Conservation (phyloP, 2,329 filamentous ascomycete species). For the Fonsecaea multimorphosa region DNA sequence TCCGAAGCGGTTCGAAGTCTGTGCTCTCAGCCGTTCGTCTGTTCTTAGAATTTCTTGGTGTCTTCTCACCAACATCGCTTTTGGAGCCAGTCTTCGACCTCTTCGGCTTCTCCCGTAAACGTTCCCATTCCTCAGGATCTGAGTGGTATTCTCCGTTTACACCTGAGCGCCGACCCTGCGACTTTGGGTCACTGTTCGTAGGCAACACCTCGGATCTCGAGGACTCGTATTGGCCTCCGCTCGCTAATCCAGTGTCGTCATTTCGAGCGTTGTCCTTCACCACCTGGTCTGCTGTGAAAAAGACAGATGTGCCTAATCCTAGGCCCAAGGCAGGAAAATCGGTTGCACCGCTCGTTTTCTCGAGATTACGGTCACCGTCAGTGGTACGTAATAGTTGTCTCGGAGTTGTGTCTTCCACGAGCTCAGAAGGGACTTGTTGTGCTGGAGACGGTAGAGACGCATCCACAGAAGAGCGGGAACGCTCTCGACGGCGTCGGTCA, state of each 20-base stretch:
- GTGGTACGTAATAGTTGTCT: constrained; percentile 6
- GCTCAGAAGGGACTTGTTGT: not conserved
- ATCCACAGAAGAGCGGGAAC: constrained; percentile 27
- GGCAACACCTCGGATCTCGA: constrained; percentile 18
- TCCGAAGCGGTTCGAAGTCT: constrained; percentile 22
- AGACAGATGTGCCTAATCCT: constrained; percentile 18
- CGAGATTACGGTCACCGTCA: constrained; percentile 27
- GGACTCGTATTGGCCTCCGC: not conserved
- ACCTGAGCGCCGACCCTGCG: constrained; percentile 10
- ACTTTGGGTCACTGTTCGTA: constrained; percentile 21
- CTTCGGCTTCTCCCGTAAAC: constrained; percentile 13
- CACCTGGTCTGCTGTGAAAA: constrained; percentile 10
- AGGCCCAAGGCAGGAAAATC: constrained; percentile 8
- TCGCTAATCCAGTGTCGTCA: not conserved
- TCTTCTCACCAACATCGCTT: constrained; percentile 28
- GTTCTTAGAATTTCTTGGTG: not conserved
- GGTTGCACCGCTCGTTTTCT: constrained; percentile 12
- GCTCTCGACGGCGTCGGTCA: constrained; percentile 32
- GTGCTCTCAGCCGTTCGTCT: constrained; percentile 9
- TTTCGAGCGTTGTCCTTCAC: not conserved
- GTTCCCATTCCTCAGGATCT: constrained; percentile 35
- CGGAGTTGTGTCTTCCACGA: not conserved
- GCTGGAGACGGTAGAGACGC: not conserved
- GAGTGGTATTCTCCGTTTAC: constrained; percentile 28
- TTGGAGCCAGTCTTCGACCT: constrained; percentile 23